Conservation (phyloP, 2,329 filamentous ascomycete genomes). For the Cytospora piceicola region DNA sequence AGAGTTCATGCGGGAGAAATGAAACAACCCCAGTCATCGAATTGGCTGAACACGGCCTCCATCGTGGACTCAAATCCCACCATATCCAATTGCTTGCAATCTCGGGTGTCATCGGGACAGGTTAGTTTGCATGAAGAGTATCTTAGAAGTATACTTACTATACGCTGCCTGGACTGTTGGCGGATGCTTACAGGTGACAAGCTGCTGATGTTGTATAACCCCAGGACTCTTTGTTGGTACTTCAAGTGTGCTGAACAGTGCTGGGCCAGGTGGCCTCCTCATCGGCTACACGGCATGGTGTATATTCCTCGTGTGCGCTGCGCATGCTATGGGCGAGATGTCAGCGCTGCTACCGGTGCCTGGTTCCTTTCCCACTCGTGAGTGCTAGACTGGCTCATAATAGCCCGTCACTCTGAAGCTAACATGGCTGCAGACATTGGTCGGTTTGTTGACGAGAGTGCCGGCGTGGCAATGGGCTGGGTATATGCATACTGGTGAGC, state of each 20-base stretch:
- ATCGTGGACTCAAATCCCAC: constrained; percentile 24
- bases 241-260: not conserved
- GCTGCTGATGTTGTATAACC: not conserved
- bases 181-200: not conserved
- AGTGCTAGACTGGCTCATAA: no score
- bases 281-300: constrained; percentile 26
- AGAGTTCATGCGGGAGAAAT: not conserved
- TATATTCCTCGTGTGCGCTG: constrained; percentile 23
- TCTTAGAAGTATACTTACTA: not conserved
- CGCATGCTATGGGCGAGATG: constrained; percentile 22
- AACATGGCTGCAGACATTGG: constrained; percentile 24
- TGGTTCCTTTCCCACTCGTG: no score
- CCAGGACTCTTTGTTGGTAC: not conserved
- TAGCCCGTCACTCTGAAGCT: no score
- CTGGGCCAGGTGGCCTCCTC: constrained; percentile 11
- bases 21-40: not conserved
- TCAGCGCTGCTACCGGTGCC: no score
- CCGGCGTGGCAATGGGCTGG: constrained; percentile 3
- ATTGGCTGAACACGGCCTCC: constrained; percentile 25
- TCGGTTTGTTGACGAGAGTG: constrained; percentile 11
- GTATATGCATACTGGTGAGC: not conserved
- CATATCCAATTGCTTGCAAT: constrained; percentile 27
- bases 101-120: constrained; percentile 9
- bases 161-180: not conserved
- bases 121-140: not conserved